These are phyloP conservation scores for Plectosphaerella sp. DNA, from an alignment of 2,329 filamentous ascomycete genomes.

Conservation along the genomic window DNA sequence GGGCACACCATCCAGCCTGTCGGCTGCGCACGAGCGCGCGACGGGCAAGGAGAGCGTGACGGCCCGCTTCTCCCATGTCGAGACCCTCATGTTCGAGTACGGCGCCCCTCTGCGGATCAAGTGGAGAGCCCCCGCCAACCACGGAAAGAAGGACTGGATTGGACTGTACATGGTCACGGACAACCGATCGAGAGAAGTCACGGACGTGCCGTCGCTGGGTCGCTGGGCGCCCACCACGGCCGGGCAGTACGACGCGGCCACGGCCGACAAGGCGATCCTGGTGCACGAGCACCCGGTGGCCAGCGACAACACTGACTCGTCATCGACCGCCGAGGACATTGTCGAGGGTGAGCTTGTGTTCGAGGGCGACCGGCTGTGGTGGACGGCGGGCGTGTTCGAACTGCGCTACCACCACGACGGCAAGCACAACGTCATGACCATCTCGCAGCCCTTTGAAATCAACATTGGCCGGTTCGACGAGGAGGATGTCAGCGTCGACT, in stretches of 20 bases:
- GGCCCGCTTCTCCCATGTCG: slow-evolving; percentile 65
- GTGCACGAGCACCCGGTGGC: slow-evolving; percentile 58
- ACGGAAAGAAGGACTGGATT: slow-evolving; percentile 91
- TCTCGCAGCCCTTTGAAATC: slow-evolving; percentile 91
- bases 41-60: slow-evolving; percentile 71
- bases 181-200: slow-evolving; percentile 80
- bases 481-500: slow-evolving; percentile 61
- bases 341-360: slow-evolving; percentile 82
- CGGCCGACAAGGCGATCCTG: slow-evolving; percentile 73
- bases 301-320: slow-evolving; percentile 41
- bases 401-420: slow-evolving; percentile 96
- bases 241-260: slow-evolving; percentile 70
- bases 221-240: slow-evolving; percentile 82
- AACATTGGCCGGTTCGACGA: slow-evolving; percentile 75
- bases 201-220: slow-evolving; percentile 78
- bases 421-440: slow-evolving; percentile 87
- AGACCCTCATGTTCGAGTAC: slow-evolving; percentile 80
- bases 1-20: slow-evolving; percentile 52
- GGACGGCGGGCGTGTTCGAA: slow-evolving; percentile 94
- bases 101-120: slow-evolving; percentile 84
- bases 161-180: slow-evolving; percentile 95
- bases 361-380: slow-evolving; percentile 90
- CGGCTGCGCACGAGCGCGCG: slow-evolving; percentile 51
- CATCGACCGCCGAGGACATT: slow-evolving; percentile 38
- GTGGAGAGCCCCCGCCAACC: slow-evolving; percentile 85